Conservation (phyloP, 495 filamentous ascomycete species). For the Aspergillus leporis region DNA sequence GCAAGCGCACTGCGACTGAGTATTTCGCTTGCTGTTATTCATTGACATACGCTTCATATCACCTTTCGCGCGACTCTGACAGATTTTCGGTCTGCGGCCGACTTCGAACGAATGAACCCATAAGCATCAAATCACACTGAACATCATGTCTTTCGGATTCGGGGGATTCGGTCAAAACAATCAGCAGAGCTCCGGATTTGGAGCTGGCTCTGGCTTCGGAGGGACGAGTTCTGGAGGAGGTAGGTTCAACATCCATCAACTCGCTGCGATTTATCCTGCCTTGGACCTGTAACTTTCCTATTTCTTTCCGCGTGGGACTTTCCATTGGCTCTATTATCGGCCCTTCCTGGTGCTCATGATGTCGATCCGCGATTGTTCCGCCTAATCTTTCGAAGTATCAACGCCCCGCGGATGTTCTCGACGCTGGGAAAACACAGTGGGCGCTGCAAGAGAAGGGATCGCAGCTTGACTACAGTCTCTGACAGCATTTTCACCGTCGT, state of each 20-base stretch:
- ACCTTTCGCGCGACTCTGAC: not conserved
- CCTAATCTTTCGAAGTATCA: constrained; percentile 15
- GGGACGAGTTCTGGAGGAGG: constrained; percentile 42
- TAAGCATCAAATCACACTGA: constrained; percentile 30
- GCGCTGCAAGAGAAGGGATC: constrained; percentile 46
- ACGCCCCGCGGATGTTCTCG: constrained; percentile 29
- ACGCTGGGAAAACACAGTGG: constrained; percentile 29
- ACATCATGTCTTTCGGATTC: constrained; percentile 49
- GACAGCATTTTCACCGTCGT: constrained; percentile 46
- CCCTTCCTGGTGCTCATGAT: constrained; percentile 37
- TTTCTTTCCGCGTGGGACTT: constrained; percentile 17
- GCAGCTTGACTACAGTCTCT: constrained; percentile 41
- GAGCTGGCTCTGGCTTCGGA: constrained; percentile 41
- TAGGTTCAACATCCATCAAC: constrained; percentile 44
- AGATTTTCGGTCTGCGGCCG: constrained; percentile 5
- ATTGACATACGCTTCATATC: not conserved
- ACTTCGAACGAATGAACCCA: constrained; percentile 36
- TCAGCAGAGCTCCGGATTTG: constrained; percentile 55
- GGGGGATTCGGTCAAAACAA: constrained; percentile 64
- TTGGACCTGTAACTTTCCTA: constrained; percentile 16
- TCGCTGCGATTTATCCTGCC: constrained; percentile 15
- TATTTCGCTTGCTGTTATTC: constrained; percentile 6
- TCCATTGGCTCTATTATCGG: constrained; percentile 18
- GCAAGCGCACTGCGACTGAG: constrained; percentile 11
- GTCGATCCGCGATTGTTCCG: constrained; percentile 36